Evolutionary conservation across 2,329 filamentous ascomycete species (phyloP), one percentile per base, ranked within the genome.

Genomic region (Talaromyces piceae): DNA sequence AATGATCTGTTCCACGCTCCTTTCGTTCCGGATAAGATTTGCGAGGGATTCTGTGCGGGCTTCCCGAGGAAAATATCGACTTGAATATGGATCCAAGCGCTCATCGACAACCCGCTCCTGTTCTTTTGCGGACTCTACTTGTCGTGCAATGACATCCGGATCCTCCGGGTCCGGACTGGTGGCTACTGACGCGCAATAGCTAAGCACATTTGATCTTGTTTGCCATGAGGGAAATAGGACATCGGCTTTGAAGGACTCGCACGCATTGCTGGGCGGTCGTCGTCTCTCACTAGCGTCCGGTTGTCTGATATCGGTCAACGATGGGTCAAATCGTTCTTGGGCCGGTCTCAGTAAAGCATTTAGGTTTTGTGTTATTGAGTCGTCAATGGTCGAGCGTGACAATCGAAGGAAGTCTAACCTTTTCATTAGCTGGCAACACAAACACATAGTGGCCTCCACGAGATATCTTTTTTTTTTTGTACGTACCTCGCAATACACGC

Each of bases 141-240:
- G 79, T 50, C 87, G 76, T 16, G 87, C 61, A 0, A 87, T 73
- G 23, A 82, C 77, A 51, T 91, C 87, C 1, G 91, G 91, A 60
- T 96, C 91, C 54, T 91, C 80, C 0, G 89, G 89, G 61, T 97
- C 90, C 0, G 89, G 87, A 54, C 84, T 87, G 9, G 88, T 89
- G 3, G 91, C 91, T 0, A 98, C 90, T 30, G 85, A 79, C 2
- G 88, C 84, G 71, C 93, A 98, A 69, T 96, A 98, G 59, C 83
- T 87, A 50, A 97, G 74, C 1, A 96, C 86, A 63, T 94, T 85
- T 13, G 85, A 84, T 31, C 93, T 81, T 3, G 80, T 77, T 61
- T 91, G 84, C 93, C 93, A 98, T 23, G 87, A 86, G 0, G 90
- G 88, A 60, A 96, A 95, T 2, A 98, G 72, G 1, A 94, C 82